Evolutionary conservation across 108 stramenopile genomes (phyloP), one percentile per base, ranked within the genome.

Genomic region (Bacterosira constricta): DNA sequence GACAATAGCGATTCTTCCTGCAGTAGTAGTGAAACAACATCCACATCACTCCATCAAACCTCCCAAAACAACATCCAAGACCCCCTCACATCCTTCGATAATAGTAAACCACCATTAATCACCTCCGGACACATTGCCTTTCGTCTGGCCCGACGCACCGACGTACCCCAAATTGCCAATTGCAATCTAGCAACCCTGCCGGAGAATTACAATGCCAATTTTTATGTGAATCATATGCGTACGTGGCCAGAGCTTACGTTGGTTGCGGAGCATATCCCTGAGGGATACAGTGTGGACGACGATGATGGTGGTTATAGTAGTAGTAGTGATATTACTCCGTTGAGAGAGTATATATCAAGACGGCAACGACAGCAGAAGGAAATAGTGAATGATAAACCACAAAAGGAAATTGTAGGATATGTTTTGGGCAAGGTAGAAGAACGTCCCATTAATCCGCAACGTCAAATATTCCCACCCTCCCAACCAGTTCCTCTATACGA

Each of bases 141-240:
- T 38, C 88, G 95, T 32, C 67, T 96, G 27, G 95, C 95, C 2
- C 86, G 71, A 9, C 66, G 79, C 26, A 60, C 83, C 4, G 96
- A 96, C 64, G 83, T 96, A 11, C 78, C 85, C 7, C 54, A 71
- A 13, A 91, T 96, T 30, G 90, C 89, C 54, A 59, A 81, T 5
- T 93, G 91, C 73, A 96, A 96, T 73, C 74, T 93, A 12, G 93
- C 91, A 1, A 88, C 91, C 17, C 54, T 96, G 53, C 96, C 96
- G 21, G 96, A 96, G 64, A 96, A 96, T 64, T 96, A 96, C 83
- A 88, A 90, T 52, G 42, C 83, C 27, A 72, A 89, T 37, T 96
- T 96, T 55, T 94, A 94, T 47, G 63, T 58, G 23, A 79, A 87
- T 47, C 96, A 96, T 63, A 69, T 96, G 57, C 75, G 87, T 17